Conservation (phyloP, 257 asterid genomes). For the Fraxinus americana region DNA sequence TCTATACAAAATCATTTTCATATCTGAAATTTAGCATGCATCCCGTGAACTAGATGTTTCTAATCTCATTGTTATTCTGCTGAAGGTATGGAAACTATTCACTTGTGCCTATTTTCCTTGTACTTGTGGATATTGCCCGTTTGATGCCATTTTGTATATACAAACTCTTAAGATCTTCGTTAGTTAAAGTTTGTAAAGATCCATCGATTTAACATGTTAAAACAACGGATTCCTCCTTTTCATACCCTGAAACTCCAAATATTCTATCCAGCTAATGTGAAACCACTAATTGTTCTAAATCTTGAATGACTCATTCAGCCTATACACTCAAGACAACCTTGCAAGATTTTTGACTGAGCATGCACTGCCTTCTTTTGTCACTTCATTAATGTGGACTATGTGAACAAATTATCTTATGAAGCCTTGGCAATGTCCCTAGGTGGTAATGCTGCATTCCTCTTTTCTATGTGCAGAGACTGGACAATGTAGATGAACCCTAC, state of each 20-base stretch:
- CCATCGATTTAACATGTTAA: background rate
- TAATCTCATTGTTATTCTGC: background rate
- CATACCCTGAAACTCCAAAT: slow-evolving; percentile 1
- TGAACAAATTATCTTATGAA: slow-evolving; percentile 5
- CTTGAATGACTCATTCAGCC: slow-evolving; percentile 3
- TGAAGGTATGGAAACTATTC: background rate
- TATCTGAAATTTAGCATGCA: background rate
- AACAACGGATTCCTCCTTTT: background rate
- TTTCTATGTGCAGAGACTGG: slow-evolving; percentile 60
- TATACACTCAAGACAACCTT: slow-evolving; percentile 10
- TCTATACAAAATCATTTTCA: background rate
- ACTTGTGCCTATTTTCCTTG: background rate
- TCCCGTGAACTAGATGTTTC: background rate
- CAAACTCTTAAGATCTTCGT: background rate
- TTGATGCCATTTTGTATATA: background rate
- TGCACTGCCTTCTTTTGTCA: slow-evolving; percentile 9
- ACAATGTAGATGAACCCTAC: slow-evolving; percentile 56
- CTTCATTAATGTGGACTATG: slow-evolving; percentile 16
- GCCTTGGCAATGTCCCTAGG: slow-evolving; percentile 9
- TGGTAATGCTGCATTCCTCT: slow-evolving; percentile 19
- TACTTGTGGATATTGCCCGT: background rate
- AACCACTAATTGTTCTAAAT: background rate
- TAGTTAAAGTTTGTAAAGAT: background rate
- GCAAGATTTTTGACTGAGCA: background rate
- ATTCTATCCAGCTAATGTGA: slow-evolving; percentile 17